Evolutionary conservation across 768 basidiomycete genomes (phyloP).

Genomic region (Xerocomellus amylosporus): DNA sequence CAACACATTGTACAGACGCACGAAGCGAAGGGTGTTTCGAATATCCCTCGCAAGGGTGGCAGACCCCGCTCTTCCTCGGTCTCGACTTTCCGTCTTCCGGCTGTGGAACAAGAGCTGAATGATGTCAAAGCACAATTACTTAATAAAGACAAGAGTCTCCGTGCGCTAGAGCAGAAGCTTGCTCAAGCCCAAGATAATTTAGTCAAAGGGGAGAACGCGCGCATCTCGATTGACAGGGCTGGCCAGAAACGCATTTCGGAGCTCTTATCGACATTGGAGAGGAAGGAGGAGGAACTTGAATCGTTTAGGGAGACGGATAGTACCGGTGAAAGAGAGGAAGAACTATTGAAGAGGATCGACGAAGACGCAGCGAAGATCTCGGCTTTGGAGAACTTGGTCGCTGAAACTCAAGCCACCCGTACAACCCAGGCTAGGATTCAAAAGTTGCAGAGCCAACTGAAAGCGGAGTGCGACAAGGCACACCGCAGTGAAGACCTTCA

Average conservation of each 20-base stretch:
- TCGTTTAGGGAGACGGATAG: constrained; percentile 40
- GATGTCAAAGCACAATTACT: constrained; percentile 44
- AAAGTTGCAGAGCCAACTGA: constrained; percentile 41
- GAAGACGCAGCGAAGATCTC: constrained; percentile 68
- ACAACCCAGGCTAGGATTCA: constrained; percentile 36
- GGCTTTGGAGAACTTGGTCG: constrained; percentile 50
- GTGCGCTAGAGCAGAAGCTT: constrained; percentile 45
- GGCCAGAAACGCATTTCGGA: constrained; percentile 43
- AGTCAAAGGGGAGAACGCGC: constrained; percentile 57
- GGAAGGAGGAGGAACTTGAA: constrained; percentile 58
- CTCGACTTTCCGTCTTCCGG: constrained; percentile 46
- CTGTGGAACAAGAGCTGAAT: constrained; percentile 55
- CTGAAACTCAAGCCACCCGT: constrained; percentile 37
- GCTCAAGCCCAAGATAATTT: constrained; percentile 47
- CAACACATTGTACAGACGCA: constrained; percentile 41
- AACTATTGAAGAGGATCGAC: constrained; percentile 62
- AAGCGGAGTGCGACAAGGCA: constrained; percentile 41
- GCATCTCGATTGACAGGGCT: constrained; percentile 50
- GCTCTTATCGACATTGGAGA: constrained; percentile 44
- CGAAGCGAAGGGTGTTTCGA: constrained; percentile 32
- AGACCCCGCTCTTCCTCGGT: constrained; percentile 61
- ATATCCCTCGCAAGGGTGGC: constrained; percentile 33
- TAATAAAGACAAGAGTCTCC: constrained; percentile 46
- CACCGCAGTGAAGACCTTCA: constrained; percentile 43
- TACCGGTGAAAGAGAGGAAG: constrained; percentile 53